Conservation (phyloP, 352 stramenopile species). For the Phytophthora melonis region DNA sequence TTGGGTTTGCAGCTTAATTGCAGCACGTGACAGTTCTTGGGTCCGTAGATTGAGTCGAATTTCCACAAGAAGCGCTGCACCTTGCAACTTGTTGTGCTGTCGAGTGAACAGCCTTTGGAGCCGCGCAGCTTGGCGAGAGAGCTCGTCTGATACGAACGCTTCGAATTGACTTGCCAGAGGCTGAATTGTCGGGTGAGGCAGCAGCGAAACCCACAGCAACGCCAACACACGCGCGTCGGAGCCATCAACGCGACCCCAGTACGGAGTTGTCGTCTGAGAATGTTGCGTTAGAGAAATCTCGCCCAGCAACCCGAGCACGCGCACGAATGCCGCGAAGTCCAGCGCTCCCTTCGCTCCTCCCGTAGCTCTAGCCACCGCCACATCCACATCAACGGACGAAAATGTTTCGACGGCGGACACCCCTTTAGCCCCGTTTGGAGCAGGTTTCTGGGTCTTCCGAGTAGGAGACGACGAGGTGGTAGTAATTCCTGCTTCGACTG, state of each 20-base stretch:
- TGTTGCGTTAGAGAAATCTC: slow-evolving; percentile 43
- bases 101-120: slow-evolving; percentile 52
- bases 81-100: slow-evolving; percentile 28
- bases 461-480: slow-evolving; percentile 7
- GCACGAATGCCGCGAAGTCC: slow-evolving; percentile 53
- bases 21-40: slow-evolving; percentile 25
- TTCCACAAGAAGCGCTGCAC: slow-evolving; percentile 35
- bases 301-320: slow-evolving; percentile 40
- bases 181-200: slow-evolving; percentile 42
- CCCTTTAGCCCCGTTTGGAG: slow-evolving; percentile 23
- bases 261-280: slow-evolving; percentile 22
- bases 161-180: slow-evolving; percentile 31
- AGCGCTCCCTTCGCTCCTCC: slow-evolving; percentile 59
- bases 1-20: slow-evolving; percentile 46
- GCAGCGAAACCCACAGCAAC: slow-evolving; percentile 56
- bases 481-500: background rate
- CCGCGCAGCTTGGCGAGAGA: slow-evolving; percentile 33
- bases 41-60: slow-evolving; percentile 28
- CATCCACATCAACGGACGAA: slow-evolving; percentile 63
- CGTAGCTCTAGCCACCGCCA: slow-evolving; percentile 64
- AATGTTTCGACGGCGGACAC: slow-evolving; percentile 34
- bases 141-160: slow-evolving; percentile 27
- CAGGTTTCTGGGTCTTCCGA: slow-evolving; percentile 25
- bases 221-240: slow-evolving; percentile 50
- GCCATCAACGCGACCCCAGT: slow-evolving; percentile 60